Base-by-base conservation (phyloP, 768 basidiomycete species). In the Tricholoma sp. region DNA sequence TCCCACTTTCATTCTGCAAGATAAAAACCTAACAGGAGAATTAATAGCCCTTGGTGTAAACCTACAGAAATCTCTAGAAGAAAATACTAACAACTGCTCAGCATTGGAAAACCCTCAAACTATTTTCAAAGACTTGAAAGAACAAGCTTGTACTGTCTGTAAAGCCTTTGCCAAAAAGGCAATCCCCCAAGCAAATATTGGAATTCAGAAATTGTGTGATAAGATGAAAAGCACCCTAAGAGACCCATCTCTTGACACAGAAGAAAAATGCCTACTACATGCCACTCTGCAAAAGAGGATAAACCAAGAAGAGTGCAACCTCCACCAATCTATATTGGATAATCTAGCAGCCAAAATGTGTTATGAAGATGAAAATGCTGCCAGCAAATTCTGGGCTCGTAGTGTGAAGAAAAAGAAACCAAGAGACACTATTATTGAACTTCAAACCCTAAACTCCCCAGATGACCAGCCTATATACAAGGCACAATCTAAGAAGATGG, bases 401-500 rank as follows among this genome's bases (percentile, higher is more conserved):
- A 34, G 34, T 34, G 34, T 34, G n/a, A 31, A 45, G 17, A 9
- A n/a, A 6, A 39, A 39, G 12, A 39, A 11, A 44, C 11, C 5
- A 29, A 13, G 15, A 54, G 11, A 36, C 2, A 53, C 29, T 0
- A 57, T 66, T 2, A 12, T 37, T 2, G 33, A 51, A 9, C 32
- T 31, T 34, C 34, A 34, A 34, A 34, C 34, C 5, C 34, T 34
- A 13, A 13, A 34, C 34, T 34, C 34, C 12, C 34, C 34, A 34
- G 34, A 34, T 4, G 5, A 34, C 34, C 34, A 34, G 34, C n/a
- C 44, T 6, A 52, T 3, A 41, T 67, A 64, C 29, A 60, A 62
- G 49, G 68, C 58, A 1, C 37, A 53, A 0, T 68, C 71, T 0
- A 7, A 56, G 0, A 51, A 68, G n/a, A 76, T 76, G 74, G 68